Percentiles rank a stretch among this genome's conserved stretches.
These are phyloP conservation scores for Umbilicus rupestris DNA, from an alignment of 164 flowering plant genomes.

Conservation along the genomic window DNA sequence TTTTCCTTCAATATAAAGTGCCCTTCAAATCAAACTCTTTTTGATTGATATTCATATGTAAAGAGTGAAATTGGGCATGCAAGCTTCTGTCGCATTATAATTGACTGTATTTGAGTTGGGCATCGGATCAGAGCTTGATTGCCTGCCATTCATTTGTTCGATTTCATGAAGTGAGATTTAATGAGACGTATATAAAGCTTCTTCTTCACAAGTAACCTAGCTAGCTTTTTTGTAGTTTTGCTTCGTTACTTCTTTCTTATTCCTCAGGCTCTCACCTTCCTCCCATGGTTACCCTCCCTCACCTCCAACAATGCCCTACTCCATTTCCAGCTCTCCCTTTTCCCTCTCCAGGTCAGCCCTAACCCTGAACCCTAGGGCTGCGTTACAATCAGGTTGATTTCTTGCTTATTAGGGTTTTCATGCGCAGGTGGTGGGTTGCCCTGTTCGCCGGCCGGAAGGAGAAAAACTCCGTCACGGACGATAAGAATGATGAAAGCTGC, in stretches of 20 bases:
- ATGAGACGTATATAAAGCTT: neutral
- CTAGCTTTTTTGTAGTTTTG: neutral
- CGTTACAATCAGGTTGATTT: too few species aligned
- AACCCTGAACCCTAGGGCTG: neutral
- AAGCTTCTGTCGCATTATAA: too few species aligned
- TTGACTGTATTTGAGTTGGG: too few species aligned
- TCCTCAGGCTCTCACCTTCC: conserved; percentile 12
- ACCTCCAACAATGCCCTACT: conserved; percentile 30
- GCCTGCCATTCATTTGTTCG: conserved; percentile 2
- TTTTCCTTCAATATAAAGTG: too few species aligned
- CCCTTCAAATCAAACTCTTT: too few species aligned
- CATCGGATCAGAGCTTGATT: too few species aligned
- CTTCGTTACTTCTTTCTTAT: conserved; percentile 8
- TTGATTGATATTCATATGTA: too few species aligned
- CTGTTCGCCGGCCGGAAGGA: conserved; percentile 27
- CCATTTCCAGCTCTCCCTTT: conserved; percentile 25
- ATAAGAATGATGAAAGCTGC: neutral
- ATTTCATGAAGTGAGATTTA: neutral
- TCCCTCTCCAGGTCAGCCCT: conserved; percentile 32
- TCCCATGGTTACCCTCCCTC: conserved; percentile 46
- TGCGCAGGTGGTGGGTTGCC: neutral
- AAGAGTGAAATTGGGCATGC: too few species aligned
- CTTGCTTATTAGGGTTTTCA: neutral
- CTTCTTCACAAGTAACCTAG: neutral
- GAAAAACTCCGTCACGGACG: conserved; percentile 1